Evolutionary conservation across 2,329 filamentous ascomycete genomes (phyloP), one percentile per base, ranked within the genome.

Genomic region (Myriosclerotinia duriaeana): DNA sequence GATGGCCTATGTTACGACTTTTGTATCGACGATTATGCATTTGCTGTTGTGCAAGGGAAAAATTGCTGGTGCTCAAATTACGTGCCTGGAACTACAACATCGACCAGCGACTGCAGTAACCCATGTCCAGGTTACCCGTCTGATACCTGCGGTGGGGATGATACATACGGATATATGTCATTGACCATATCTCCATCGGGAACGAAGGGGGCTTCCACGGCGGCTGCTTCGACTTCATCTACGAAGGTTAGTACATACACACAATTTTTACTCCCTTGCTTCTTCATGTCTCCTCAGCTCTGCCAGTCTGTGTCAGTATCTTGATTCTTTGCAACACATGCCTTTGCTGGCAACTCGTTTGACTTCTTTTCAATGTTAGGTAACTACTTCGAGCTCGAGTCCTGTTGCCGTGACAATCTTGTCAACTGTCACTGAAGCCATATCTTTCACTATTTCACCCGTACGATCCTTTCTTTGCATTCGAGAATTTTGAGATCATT

Each of bases 51-150:
- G 1, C 84, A 91, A 72, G 82, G 78, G 20, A 80, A 85, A 42
- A 77, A 82, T 62, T 94, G 91, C 75, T 94, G 89, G 89, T 94
- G 91, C 76, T 88, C 89, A 48, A 84, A 92, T 75, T 87, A 87
- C 72, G 81, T 82, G 2, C 91, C 91, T 11, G 79, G 80, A 60
- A 70, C 78, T 42, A 76, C 42, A 76, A 80, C 61, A 30, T 76
- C 78, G 1, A 40, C 48, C 5, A 54, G 48, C 44, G 72, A 82
- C 30, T 94, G 91, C 78, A 77, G 82, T 70, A 76, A 76, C 0
- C 61, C 77, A 20, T 94, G 91, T 72, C 89, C 89, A 11, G 91
- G 89, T n/a, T 94, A 84, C 74, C 85, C 85, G 0, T 44, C 63
- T 1, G 89, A 93, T 69, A 77, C 80, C 14, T 94, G 91, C 73